Evolutionary conservation across 306 rosid genomes (phyloP), one percentile per base, ranked within the genome.

Genomic region (Medicago ruthenica): DNA sequence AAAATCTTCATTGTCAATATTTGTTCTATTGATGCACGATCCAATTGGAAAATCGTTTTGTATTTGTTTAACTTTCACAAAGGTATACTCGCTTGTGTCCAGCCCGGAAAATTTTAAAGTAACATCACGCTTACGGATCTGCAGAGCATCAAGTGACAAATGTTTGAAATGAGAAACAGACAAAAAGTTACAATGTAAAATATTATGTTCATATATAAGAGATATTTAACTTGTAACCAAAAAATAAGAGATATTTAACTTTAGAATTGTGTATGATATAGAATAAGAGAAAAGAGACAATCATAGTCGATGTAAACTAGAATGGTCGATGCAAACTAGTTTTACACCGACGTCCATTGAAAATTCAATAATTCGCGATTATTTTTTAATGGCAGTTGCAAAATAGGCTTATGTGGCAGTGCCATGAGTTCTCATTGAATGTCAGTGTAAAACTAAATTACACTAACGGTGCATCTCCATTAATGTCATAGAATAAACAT

Each of bases 1-100:
- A 77, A 90, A 92, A 81, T 96, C 99, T 83, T 96, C 97, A 7
- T 92, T 90, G 87, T 96, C 97, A 18, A 92, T 89, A 82, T 96
- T 88, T 70, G 91, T 83, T 81, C 99, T 85, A 70, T 59, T 90
- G 27, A 92, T 71, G 70, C 98, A 95, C 16, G 99, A 60, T 77
- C 98, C 99, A n/a, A 96, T 53, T 12, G 99, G 98, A 48, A 95
- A 95, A 66, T 82, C 84, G 40, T 90, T 96, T 53, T 86, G 78
- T 45, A 50, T 51, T 79, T 96, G 98, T 70, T 44, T 85, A 47
- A 92, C 92, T 83, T 87, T 87, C 79, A 89, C 88, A 24, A 84
- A 64, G 34, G 87, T 76, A 13, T 59, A 21, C 71, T 80, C 55
- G 37, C 80, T 47, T 1, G 87, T 54, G 63, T 86, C 86, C 17